Percentiles rank a stretch among this genome's conserved stretches.
phyloP scores from a whole-genome alignment of 1,284 basidiomycete species.

The Malassezia cuniculi region DNA sequence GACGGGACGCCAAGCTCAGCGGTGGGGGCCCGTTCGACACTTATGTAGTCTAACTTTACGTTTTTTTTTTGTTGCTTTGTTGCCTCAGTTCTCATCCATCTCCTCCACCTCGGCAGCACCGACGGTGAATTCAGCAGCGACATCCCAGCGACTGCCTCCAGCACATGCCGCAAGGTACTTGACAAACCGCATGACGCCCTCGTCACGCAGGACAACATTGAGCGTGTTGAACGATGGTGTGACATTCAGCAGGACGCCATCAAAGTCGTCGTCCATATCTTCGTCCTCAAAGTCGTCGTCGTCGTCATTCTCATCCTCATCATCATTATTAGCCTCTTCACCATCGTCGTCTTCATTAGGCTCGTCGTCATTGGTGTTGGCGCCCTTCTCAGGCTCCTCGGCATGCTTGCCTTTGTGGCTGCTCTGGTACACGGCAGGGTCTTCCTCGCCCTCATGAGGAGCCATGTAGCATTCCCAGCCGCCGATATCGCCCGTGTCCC shows the following conservation, averaged over 20 bases:
- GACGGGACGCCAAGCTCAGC: constrained; percentile 31
- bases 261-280: constrained; percentile 55
- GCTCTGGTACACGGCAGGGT: constrained; percentile 71
- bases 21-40: constrained; percentile 32
- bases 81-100: constrained; percentile 16
- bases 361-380: constrained; percentile 21
- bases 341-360: constrained; percentile 59
- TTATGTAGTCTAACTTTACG: no score
- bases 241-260: constrained; percentile 72
- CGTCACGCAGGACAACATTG: constrained; percentile 77
- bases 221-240: constrained; percentile 84
- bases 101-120: constrained; percentile 37
- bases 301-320: constrained; percentile 42
- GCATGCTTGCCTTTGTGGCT: constrained; percentile 27
- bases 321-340: constrained; percentile 50
- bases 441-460: constrained; percentile 67
- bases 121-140: constrained; percentile 36
- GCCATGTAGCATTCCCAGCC: constrained; percentile 98
- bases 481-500: constrained; percentile 69
- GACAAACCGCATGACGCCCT: constrained; percentile 61
- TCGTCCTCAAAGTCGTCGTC: constrained; percentile 46
- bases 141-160: constrained; percentile 41
- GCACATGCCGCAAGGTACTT: constrained; percentile 39
- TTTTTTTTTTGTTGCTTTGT: no score
- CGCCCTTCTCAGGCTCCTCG: constrained; percentile 20